A percentile compares a stretch with the other conserved stretches of the same genome.
Conservation (phyloP, 345 rosid species). For the Hirschfeldia incana region DNA sequence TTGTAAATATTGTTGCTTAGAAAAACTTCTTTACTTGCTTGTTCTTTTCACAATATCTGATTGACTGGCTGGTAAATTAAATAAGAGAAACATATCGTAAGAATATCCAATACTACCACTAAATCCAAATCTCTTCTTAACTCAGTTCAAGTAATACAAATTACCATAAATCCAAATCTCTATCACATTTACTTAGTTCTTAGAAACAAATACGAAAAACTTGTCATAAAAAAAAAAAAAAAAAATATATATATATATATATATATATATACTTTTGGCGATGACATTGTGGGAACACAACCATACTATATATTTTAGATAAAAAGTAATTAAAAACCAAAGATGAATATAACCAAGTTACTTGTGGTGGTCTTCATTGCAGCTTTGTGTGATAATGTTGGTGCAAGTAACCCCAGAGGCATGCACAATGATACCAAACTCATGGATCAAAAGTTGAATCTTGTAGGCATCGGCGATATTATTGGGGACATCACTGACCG, state of each 20-base stretch:
- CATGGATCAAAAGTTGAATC: background rate
- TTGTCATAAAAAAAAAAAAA: background rate
- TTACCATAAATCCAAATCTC: background rate
- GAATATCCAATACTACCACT: background rate
- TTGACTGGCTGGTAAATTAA: background rate
- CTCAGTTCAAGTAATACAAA: background rate
- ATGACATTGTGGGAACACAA: no score
- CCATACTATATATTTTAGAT: background rate
- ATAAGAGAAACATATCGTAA: background rate
- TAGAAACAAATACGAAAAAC: background rate
- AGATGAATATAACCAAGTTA: slow-evolving; percentile 4
- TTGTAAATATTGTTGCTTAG: background rate
- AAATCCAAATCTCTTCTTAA: background rate
- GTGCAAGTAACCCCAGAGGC: background rate
- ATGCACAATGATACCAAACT: background rate
- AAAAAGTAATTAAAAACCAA: background rate
- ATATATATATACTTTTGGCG: no score
- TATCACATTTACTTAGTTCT: background rate
- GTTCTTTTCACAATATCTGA: background rate
- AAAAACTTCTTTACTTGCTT: background rate
- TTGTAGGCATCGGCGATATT: background rate
- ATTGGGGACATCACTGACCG: background rate
- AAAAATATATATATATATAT: no score
- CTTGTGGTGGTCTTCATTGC: background rate
- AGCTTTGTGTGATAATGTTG: background rate